Base-by-base conservation (phyloP, 1,284 basidiomycete species). In the Pholiota adiposa region DNA sequence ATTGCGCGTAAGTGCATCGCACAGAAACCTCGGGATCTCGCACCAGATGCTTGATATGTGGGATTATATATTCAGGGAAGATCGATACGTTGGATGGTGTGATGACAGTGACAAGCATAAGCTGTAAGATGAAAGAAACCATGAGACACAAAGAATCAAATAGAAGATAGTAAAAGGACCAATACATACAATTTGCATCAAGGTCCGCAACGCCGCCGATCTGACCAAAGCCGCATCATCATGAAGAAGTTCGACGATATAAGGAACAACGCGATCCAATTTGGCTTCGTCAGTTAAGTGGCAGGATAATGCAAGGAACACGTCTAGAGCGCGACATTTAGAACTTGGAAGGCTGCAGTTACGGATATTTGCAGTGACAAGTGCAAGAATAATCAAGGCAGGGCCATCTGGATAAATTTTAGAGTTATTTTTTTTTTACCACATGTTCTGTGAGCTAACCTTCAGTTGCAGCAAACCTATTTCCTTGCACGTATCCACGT, bases 271-370 rank as follows among this genome's bases (percentile, higher is more conserved):
- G 3, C 96, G 88, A 72, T 99, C 97, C 49, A 99, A 79, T 71
- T 97, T 97, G 14, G 95, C 94, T 73, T 98, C 97, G 70, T 99
- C 97, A 0, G 92, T 93, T 33, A 99, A 82, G 70, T 93, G 91
- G 1, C 85, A 84, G 3, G 87, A 86, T 4, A 98, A 80, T 1
- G 94, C 93, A 18, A 98, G 81, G 58, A 98, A 89, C 9, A 98
- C 82, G 67, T 98, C 95, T 51, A 99, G 76, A 0, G 92, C 93
- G 38, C 88, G 89, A 27, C 94, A 77, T 72, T 96, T 94, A 6
- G 94, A 94, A 33, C 91, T 93, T 0, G 97, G 94, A 2, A 95
- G 82, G 12, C 84, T 79, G 69, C 94, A 97, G 68, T 96, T 97
- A 40, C 97, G 87, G 31, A 98, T 84, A 66, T 97, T 97, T 18